Conservation (phyloP, 352 stramenopile genomes). For the Pythium guiyangense region DNA sequence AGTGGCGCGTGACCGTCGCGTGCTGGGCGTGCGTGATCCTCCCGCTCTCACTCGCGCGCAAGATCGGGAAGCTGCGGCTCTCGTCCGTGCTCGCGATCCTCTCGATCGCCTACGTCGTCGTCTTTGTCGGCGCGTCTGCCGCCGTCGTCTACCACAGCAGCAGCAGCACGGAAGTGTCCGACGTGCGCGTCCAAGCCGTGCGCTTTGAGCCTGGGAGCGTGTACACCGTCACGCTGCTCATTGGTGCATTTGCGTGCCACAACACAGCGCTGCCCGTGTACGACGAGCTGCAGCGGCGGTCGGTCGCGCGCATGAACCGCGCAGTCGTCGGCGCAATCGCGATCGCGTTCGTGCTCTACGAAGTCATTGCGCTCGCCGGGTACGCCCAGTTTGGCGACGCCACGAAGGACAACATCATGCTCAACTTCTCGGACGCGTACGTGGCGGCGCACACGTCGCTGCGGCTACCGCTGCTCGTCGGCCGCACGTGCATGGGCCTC, state of each 20-base stretch:
- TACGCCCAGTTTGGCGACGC: slow-evolving; percentile 62
- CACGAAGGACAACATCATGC: slow-evolving; percentile 69
- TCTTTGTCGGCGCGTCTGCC: slow-evolving; percentile 52
- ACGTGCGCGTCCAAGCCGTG: slow-evolving; percentile 44
- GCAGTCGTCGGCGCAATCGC: slow-evolving; percentile 58
- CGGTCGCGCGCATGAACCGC: slow-evolving; percentile 54
- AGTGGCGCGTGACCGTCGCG: slow-evolving; percentile 52
- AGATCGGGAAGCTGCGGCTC: slow-evolving; percentile 56
- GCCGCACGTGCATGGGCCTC: slow-evolving; percentile 58
- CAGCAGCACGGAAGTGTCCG: slow-evolving; percentile 14
- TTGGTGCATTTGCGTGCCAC: slow-evolving; percentile 69
- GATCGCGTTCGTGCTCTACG: slow-evolving; percentile 67
- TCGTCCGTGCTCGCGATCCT: slow-evolving; percentile 59
- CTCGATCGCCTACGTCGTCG: slow-evolving; percentile 65
- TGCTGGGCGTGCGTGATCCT: slow-evolving; percentile 40
- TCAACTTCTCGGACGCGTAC: slow-evolving; percentile 75
- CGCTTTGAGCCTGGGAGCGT: slow-evolving; percentile 52
- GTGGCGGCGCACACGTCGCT: slow-evolving; percentile 39
- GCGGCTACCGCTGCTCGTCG: slow-evolving; percentile 39
- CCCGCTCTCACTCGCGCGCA: slow-evolving; percentile 52
- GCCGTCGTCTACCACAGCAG: slow-evolving; percentile 27
- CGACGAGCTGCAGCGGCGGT: slow-evolving; percentile 58
- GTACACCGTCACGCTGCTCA: slow-evolving; percentile 74
- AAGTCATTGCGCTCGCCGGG: slow-evolving; percentile 60
- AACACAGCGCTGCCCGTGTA: slow-evolving; percentile 77